Evolutionary conservation across 768 basidiomycete genomes (phyloP), one percentile per base, ranked within the genome.

Genomic region (Tylopilus rubrobrunneus): DNA sequence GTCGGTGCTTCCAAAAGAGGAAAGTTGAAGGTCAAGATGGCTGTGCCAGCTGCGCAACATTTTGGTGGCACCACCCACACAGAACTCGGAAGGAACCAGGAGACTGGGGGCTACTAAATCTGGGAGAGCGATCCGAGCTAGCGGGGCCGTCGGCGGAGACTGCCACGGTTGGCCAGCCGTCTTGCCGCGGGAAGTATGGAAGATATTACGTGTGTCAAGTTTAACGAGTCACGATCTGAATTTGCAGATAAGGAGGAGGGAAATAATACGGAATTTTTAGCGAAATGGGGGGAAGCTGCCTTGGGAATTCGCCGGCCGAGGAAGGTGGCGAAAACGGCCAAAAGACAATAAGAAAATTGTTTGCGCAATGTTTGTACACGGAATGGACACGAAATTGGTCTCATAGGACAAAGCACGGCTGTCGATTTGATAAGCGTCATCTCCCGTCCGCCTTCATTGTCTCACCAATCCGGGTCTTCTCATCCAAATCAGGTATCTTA

Each of bases 301-400:
- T 63, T 62, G 70, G 72, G 76, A 69, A 71, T 52, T 67, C 59
- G 57, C 74, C 71, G 67, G 65, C 67, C 62, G 69, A 63, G 49
- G 52, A 63, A 69, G 53, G 36, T 45, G 41, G 52, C 67, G 12
- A 57, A 67, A 57, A 52, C 19, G 69, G 67, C 49, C 48, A 63
- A 66, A 72, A 34, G 73, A 80, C 78, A 80, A 80, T 80, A 80
- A 69, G 67, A 63, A 62, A 46, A 33, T 48, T 71, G 70, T 71
- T 77, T 78, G 73, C 14, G 67, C 69, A 51, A 62, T 69, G 61
- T 70, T 74, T 67, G 62, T 64, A 58, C 68, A 67, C 65, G 63
- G 60, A 80, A 78, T 74, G 73, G 69, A 74, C 63, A 58, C 59
- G 59, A 63, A 71, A 67, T 65, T 67, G 59, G 67, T 67, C 66